Base-by-base conservation (phyloP, 306 rosid genomes). In the Malus fusca region DNA sequence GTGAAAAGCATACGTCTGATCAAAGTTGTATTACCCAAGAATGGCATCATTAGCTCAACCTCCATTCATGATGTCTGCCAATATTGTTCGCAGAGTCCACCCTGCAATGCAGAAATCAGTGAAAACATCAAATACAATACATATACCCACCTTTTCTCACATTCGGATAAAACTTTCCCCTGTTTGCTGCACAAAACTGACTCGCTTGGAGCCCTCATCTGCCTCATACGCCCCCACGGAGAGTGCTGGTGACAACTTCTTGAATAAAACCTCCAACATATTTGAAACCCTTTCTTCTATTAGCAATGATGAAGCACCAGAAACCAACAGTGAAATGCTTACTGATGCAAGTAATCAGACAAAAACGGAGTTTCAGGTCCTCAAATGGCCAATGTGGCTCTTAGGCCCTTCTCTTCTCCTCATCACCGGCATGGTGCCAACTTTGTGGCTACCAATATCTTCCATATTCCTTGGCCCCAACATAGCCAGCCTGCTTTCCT, bases 361-460 rank as follows among this genome's bases (percentile, higher is more conserved):
- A 35, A 80, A 67, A 44, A 75, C 40, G 30, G 82, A 81, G 76
- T 68, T 90, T 84, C 96, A 85, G 82, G 69, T 91, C 80, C 82
- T 87, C 74, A 93, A 91, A 84, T 93, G 91, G 97, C 98, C 97
- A 14, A 73, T 91, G 93, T 93, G 97, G 98, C 81, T 91, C 83
- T 82, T 93, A 15, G 98, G 98, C 33, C 98, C 97, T 69, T 87
- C 93, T 11, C 6, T 93, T 83, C 93, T 93, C 68, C 96, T 93
- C 65, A 71, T 66, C 71, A 90, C 40, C 40, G 94, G 97, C 74
- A 91, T 93, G 92, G 90, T 78, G 30, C 98, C 98, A 26, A 91
- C 97, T n/a, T 76, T 93, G 72, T 91, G 98, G 97, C 88, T 93
- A 58, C 98, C 97, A 1, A 48, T 90, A 71, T 91, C 97, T 40